phyloP scores from a whole-genome alignment of 2,329 filamentous ascomycete genomes.

The Colletotrichum neosansevieriae region DNA sequence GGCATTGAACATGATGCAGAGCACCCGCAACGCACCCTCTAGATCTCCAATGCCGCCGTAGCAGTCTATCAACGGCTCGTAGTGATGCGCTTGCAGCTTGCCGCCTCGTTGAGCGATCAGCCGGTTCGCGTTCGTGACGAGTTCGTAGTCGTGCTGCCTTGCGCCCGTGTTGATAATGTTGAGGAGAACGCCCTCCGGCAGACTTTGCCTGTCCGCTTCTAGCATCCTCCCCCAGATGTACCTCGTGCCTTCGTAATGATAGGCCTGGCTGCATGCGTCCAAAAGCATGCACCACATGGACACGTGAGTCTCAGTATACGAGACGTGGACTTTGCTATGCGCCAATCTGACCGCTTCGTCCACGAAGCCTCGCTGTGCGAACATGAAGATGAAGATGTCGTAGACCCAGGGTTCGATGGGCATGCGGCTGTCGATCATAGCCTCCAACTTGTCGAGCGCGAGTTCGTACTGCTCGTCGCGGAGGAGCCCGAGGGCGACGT shows the following conservation, averaged over 20 bases:
- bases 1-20: slow-evolving; percentile 79
- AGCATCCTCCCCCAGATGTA: slow-evolving; percentile 75
- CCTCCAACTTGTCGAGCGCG: slow-evolving; percentile 77
- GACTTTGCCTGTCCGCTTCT: slow-evolving; percentile 66
- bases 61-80: slow-evolving; percentile 81
- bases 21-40: slow-evolving; percentile 73
- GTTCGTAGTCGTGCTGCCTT: slow-evolving; percentile 71
- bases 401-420: slow-evolving; percentile 78
- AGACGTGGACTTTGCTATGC: slow-evolving; percentile 61
- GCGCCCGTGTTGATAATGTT: slow-evolving; percentile 81
- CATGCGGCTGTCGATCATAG: slow-evolving; percentile 69
- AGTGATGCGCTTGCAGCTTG: slow-evolving; percentile 75
- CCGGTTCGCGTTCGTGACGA: slow-evolving; percentile 79
- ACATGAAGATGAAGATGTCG: slow-evolving; percentile 79
- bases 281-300: slow-evolving; percentile 78
- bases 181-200: slow-evolving; percentile 73
- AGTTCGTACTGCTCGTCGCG: slow-evolving; percentile 87
- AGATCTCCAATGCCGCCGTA: slow-evolving; percentile 73
- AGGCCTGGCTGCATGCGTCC: slow-evolving; percentile 76
- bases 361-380: slow-evolving; percentile 78
- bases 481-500: slow-evolving; percentile 79
- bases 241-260: slow-evolving; percentile 72
- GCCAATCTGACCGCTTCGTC: slow-evolving; percentile 82
- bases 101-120: slow-evolving; percentile 70
- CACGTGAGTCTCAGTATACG: slow-evolving; percentile 48